Percentiles rank a stretch among this genome's conserved stretches.
phyloP scores from a whole-genome alignment of 441 rosid genomes.

The Euphorbia celastroides region DNA sequence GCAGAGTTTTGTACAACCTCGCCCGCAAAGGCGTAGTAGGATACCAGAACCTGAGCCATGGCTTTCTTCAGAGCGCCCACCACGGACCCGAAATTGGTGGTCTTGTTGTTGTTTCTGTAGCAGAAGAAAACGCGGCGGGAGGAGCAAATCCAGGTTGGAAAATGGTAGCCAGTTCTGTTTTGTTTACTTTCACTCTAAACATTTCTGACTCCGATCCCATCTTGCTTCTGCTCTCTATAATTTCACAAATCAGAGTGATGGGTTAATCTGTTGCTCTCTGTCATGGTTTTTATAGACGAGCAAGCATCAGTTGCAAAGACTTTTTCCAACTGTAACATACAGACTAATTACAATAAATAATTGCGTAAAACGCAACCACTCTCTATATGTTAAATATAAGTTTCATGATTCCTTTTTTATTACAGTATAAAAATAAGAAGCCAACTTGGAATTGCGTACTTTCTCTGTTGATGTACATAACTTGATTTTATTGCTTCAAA shows the following conservation, averaged over 20 bases:
- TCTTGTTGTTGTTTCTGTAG: conserved; percentile 26
- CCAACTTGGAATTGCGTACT: too few species aligned
- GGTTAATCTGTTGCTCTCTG: background rate
- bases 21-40: conserved; percentile 64
- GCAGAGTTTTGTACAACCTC: conserved; percentile 48
- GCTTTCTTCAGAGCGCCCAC: conserved; percentile 40
- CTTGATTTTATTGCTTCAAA: too few species aligned
- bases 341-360: too few species aligned
- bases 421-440: too few species aligned
- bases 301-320: background rate
- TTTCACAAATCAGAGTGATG: too few species aligned
- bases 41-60: conserved; percentile 51
- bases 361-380: background rate
- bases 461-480: too few species aligned
- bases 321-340: background rate
- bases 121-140: conserved; percentile 54
- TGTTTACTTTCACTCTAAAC: conserved; percentile 35
- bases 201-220: conserved; percentile 6
- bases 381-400: background rate
- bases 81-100: conserved; percentile 25
- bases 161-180: conserved; percentile 59
- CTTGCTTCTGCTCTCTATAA: too few species aligned
- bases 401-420: background rate
- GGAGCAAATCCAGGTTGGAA: conserved; percentile 72
- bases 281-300: background rate